A percentile compares a stretch with the other conserved stretches of the same genome.
Conservation (phyloP, 306 rosid genomes). For the Prunus salicina region DNA sequence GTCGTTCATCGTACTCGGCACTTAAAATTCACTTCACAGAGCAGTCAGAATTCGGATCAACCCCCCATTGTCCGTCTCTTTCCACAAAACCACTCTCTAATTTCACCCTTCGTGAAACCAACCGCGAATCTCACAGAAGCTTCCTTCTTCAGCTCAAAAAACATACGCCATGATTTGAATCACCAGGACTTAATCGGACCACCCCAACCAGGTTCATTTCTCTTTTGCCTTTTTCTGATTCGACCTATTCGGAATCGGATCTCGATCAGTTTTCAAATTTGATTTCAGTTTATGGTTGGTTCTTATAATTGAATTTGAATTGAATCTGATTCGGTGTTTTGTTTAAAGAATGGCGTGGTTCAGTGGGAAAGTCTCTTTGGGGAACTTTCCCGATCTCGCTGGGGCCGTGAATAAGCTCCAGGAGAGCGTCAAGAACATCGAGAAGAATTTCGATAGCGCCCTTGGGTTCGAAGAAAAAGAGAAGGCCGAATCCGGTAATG, state of each 20-base stretch:
- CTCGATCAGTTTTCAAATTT: conserved; percentile 9
- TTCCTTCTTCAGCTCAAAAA: conserved; percentile 20
- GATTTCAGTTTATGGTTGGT: neutral
- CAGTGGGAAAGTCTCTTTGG: conserved; percentile 71
- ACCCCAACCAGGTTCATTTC: conserved; percentile 26
- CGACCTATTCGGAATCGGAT: conserved; percentile 18
- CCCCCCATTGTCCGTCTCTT: neutral
- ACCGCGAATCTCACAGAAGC: neutral
- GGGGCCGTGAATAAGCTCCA: conserved; percentile 98
- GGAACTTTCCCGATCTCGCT: conserved; percentile 92
- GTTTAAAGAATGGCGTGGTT: conserved; percentile 89
- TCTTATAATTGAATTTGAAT: conserved; percentile 5
- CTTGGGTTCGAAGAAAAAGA: conserved; percentile 82
- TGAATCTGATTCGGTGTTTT: conserved; percentile 26
- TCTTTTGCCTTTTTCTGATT: conserved; percentile 5
- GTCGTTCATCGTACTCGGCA: neutral
- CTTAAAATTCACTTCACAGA: neutral
- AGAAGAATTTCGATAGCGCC: conserved; percentile 93
- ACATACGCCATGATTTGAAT: conserved; percentile 36
- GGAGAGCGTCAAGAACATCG: conserved; percentile 97
- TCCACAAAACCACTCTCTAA: neutral
- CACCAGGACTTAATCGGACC: conserved; percentile 17
- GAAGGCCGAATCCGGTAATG: conserved; percentile 62
- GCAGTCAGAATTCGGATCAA: neutral
- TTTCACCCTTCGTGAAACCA: neutral